These are phyloP conservation scores for Pyrenochaeta sp. DNA, from an alignment of 2,329 filamentous ascomycete genomes.

Conservation along the genomic window DNA sequence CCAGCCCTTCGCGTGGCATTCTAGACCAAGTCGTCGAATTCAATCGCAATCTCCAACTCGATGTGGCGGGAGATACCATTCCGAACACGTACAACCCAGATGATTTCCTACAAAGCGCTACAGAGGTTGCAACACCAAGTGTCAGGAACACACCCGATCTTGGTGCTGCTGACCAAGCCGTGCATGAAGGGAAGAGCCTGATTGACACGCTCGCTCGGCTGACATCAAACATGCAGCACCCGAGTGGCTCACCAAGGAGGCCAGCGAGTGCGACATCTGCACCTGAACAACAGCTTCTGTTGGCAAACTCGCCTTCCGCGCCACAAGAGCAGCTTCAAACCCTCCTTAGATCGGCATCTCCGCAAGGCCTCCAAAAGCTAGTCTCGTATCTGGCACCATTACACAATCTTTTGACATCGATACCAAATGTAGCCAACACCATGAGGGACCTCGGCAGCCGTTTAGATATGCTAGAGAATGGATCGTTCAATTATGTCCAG, in stretches of 20 bases:
- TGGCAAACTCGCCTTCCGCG: conserved; percentile 31
- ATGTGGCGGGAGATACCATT: conserved; percentile 45
- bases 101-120: conserved; percentile 55
- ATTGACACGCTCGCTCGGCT: conserved; percentile 40
- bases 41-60: conserved; percentile 43
- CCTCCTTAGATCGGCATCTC: conserved; percentile 41
- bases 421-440: conserved; percentile 55
- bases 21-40: conserved; percentile 40
- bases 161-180: conserved; percentile 41
- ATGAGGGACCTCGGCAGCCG: conserved; percentile 70
- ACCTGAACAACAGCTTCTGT: conserved; percentile 30
- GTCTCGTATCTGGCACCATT: conserved; percentile 47
- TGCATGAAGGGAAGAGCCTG: conserved; percentile 47
- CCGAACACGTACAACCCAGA: conserved; percentile 50
- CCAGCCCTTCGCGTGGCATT: conserved; percentile 27
- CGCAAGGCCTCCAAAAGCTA: conserved; percentile 45
- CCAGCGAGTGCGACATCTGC: conserved; percentile 28
- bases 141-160: conserved; percentile 53
- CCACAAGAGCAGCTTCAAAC: conserved; percentile 44
- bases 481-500: conserved; percentile 71
- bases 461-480: conserved; percentile 73
- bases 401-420: conserved; percentile 47
- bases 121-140: conserved; percentile 59
- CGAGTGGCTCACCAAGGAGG: conserved; percentile 19
- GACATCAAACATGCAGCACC: conserved; percentile 32